Evolutionary conservation across 192 early-diverging fungal genomes (phyloP).

Genomic region (Geranomyces variabilis): DNA sequence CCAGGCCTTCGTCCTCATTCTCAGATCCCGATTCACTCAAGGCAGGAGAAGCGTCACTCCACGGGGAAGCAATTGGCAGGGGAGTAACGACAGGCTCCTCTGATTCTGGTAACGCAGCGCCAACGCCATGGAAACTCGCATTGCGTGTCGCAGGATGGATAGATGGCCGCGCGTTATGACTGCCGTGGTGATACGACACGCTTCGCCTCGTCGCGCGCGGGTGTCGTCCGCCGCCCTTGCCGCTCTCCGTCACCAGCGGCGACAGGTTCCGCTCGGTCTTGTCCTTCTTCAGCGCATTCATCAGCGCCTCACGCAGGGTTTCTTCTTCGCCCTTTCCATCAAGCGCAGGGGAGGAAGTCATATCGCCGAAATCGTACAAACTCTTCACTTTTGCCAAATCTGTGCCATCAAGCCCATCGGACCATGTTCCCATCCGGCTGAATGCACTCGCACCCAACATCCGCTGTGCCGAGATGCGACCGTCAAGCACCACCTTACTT

Average conservation of each 20-base stretch:
- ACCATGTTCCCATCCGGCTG: conserved; percentile 13
- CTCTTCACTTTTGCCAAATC: neutral
- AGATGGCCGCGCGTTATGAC: too few species aligned
- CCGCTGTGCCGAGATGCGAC: conserved; percentile 25
- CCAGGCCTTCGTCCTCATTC: too few species aligned
- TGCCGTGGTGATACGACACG: neutral
- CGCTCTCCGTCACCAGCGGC: conserved; percentile 30
- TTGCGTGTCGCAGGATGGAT: neutral
- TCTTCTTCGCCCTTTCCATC: conserved; percentile 1
- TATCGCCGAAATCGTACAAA: too few species aligned
- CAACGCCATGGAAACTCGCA: neutral
- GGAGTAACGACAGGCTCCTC: too few species aligned
- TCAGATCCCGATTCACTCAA: conserved; percentile 6
- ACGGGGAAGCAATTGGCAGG: neutral
- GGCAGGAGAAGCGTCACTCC: conserved; percentile 22
- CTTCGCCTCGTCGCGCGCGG: neutral
- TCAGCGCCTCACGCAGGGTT: neutral
- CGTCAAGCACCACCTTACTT: conserved; percentile 23
- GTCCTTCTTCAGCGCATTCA: conserved; percentile 11
- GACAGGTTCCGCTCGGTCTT: conserved; percentile 13
- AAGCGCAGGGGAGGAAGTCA: neutral
- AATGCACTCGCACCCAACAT: conserved; percentile 11
- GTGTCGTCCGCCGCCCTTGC: conserved; percentile 36
- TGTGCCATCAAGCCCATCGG: conserved; percentile 1
- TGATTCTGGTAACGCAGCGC: too few species aligned